Conservation (phyloP, 2,329 filamentous ascomycete species). For the Fusarium sp. region DNA sequence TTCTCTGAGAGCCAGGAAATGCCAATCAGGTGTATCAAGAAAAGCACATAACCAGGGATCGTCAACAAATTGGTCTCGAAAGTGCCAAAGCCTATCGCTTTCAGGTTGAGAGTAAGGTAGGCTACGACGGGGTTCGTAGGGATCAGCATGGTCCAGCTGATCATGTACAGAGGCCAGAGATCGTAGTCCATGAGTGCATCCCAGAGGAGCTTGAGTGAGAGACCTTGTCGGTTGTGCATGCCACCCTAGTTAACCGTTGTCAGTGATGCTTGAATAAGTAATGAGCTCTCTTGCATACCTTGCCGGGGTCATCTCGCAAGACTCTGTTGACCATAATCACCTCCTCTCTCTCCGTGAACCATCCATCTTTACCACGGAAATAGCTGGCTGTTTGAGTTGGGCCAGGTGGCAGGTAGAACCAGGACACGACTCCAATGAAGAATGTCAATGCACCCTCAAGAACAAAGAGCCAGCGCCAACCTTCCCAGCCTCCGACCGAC, state of each 20-base stretch:
- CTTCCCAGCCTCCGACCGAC: conserved; percentile 65
- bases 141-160: conserved; percentile 48
- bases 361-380: conserved; percentile 67
- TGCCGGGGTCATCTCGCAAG: conserved; percentile 69
- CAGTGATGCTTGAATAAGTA: not conserved
- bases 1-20: conserved; percentile 63
- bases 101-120: conserved; percentile 67
- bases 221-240: conserved; percentile 71
- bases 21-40: conserved; percentile 59
- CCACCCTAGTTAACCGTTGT: conserved; percentile 57
- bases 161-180: conserved; percentile 56
- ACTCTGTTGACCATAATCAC: conserved; percentile 68
- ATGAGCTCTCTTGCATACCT: conserved; percentile 1
- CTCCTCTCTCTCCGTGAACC: conserved; percentile 71
- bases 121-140: conserved; percentile 44
- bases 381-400: conserved; percentile 65
- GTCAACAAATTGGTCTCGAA: conserved; percentile 71
- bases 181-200: conserved; percentile 68
- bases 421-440: conserved; percentile 40
- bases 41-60: conserved; percentile 63
- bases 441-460: conserved; percentile 55
- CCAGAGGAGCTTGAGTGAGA: conserved; percentile 65
- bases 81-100: conserved; percentile 64
- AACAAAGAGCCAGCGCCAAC: conserved; percentile 72
- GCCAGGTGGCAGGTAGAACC: conserved; percentile 44